Conservation (phyloP, 2,329 filamentous ascomycete genomes). For the Aspergillus clavatus region DNA sequence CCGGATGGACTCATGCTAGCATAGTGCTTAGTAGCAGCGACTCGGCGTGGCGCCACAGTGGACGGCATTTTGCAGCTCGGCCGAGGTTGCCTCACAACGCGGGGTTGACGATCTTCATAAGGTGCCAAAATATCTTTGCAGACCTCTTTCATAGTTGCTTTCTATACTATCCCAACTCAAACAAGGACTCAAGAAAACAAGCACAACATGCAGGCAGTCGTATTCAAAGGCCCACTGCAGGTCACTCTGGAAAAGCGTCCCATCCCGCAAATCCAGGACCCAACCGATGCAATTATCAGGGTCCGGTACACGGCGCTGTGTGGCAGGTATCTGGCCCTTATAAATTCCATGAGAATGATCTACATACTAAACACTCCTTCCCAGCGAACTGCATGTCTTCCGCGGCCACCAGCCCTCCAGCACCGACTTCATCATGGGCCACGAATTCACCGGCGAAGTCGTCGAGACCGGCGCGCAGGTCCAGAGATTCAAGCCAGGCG, state of each 20-base stretch:
- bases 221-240: conserved; percentile 73
- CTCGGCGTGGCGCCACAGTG: too few species aligned
- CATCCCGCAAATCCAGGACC: conserved; percentile 64
- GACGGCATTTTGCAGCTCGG: too few species aligned
- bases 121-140: too few species aligned
- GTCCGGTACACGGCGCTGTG: conserved; percentile 77
- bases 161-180: too few species aligned
- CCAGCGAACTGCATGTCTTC: conserved; percentile 72
- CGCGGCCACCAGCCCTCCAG: conserved; percentile 70
- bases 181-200: not conserved
- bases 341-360: too few species aligned
- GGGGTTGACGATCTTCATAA: too few species aligned
- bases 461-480: conserved; percentile 54
- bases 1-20: too few species aligned
- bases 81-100: too few species aligned
- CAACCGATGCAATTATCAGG: conserved; percentile 73
- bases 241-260: conserved; percentile 73
- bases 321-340: too few species aligned
- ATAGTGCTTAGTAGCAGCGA: too few species aligned
- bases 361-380: too few species aligned
- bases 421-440: conserved; percentile 61
- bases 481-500: conserved; percentile 63
- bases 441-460: conserved; percentile 79
- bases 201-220: conserved; percentile 81
- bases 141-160: too few species aligned